phyloP scores from a whole-genome alignment of 2,329 filamentous ascomycete genomes.

The Trichoderma cornu-damae region DNA sequence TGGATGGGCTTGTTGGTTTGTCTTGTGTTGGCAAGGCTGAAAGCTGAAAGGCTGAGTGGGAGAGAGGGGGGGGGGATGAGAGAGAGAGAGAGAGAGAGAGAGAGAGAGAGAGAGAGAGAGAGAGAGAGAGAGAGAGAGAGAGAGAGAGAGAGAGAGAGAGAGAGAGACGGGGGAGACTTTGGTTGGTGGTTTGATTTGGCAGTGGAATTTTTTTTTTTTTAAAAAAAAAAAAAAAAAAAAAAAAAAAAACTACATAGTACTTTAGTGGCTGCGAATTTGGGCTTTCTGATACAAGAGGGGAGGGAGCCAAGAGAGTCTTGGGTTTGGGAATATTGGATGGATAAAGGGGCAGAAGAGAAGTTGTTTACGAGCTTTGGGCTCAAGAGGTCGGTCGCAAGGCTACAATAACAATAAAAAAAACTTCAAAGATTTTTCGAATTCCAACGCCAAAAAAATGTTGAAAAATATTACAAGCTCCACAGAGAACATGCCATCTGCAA shows the following conservation, averaged over 20 bases:
- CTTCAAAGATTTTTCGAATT: no score
- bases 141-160: constrained; percentile 4
- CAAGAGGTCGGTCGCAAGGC: no score
- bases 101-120: constrained; percentile 5
- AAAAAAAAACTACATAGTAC: no score
- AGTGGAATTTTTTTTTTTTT: not conserved
- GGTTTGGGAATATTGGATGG: no score
- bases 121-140: constrained; percentile 4
- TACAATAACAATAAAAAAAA: not conserved
- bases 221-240: no score
- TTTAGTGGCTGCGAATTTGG: not conserved
- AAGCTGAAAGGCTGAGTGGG: constrained; percentile 8
- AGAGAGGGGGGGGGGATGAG: not conserved
- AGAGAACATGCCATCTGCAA: no score
- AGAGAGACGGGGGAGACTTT: not conserved
- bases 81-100: not conserved
- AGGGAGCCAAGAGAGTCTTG: no score
- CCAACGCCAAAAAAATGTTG: no score
- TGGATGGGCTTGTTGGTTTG: constrained; percentile 12
- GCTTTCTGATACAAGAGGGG: not conserved
- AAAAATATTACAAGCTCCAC: no score
- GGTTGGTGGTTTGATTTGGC: not conserved
- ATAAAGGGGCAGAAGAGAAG: no score
- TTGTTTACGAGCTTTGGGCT: no score
- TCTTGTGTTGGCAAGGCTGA: no score